Percentiles rank a stretch among this genome's conserved stretches.
Evolutionary conservation across 2,329 filamentous ascomycete genomes (phyloP).

Genomic region (Epichloe sp.): DNA sequence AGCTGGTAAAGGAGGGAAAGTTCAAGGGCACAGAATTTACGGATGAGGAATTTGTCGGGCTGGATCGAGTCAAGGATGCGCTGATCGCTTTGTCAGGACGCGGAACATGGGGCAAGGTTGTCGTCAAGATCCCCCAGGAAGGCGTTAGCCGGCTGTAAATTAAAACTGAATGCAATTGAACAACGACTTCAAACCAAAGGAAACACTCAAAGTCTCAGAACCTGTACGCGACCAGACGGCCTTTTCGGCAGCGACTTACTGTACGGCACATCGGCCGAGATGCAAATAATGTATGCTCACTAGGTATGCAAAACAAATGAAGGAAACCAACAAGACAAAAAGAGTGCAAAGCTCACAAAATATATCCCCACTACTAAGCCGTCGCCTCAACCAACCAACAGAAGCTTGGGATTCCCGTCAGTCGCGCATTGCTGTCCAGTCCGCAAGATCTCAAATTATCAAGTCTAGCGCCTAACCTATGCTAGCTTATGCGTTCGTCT

Average conservation of each 20-base stretch:
- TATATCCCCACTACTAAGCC: background rate
- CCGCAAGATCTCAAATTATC: no score
- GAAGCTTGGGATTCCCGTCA: background rate
- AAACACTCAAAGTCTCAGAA: no score
- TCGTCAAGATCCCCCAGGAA: slow-evolving; percentile 68
- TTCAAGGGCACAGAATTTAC: slow-evolving; percentile 72
- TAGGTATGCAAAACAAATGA: no score
- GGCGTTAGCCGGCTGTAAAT: slow-evolving; percentile 41
- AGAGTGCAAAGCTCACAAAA: background rate
- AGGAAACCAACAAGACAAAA: no score
- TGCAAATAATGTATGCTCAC: no score
- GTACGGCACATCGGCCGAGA: no score
- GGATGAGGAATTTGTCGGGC: slow-evolving; percentile 68
- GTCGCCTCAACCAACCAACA: background rate
- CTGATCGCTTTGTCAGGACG: slow-evolving; percentile 64
- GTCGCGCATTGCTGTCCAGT: background rate
- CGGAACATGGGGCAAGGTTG: slow-evolving; percentile 92
- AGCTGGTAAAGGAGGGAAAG: slow-evolving; percentile 64
- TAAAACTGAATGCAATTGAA: background rate
- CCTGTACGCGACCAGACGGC: no score
- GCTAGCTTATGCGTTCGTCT: no score
- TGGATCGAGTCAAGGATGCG: slow-evolving; percentile 67
- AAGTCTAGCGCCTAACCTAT: no score
- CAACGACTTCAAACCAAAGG: no score
- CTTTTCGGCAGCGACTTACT: no score